Evolutionary conservation across 2,329 filamentous ascomycete species (phyloP).

Genomic region (Fusarium albidum): DNA sequence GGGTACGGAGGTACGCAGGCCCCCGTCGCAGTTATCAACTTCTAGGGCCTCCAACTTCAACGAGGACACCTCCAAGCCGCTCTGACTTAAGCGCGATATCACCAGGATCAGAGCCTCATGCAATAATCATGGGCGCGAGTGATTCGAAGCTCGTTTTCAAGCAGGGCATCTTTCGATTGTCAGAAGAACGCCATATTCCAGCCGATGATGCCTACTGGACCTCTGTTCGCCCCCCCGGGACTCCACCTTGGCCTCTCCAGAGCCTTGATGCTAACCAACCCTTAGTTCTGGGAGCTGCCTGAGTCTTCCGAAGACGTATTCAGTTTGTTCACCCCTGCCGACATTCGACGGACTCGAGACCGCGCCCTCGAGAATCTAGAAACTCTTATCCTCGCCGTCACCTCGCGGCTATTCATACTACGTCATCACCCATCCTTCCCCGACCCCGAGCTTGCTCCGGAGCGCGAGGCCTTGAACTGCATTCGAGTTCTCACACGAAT

Average conservation of each 20-base stretch:
- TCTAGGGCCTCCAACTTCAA: slow-evolving; percentile 24
- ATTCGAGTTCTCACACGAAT: slow-evolving; percentile 89
- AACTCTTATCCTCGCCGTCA: slow-evolving; percentile 83
- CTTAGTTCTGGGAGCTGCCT: slow-evolving; percentile 94
- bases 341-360: slow-evolving; percentile 89
- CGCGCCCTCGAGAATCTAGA: slow-evolving; percentile 86
- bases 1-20: slow-evolving; percentile 8
- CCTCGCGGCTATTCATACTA: slow-evolving; percentile 81
- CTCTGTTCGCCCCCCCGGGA: slow-evolving; percentile 67
- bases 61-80: slow-evolving; percentile 33
- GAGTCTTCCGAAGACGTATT: slow-evolving; percentile 97
- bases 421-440: slow-evolving; percentile 92
- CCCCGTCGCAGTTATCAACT: slow-evolving; percentile 26
- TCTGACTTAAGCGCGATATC: slow-evolving; percentile 22
- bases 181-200: slow-evolving; percentile 88
- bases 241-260: slow-evolving; percentile 9
- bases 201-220: slow-evolving; percentile 93
- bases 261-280: slow-evolving; percentile 30
- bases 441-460: slow-evolving; percentile 82
- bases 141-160: slow-evolving; percentile 99
- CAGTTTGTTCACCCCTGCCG: slow-evolving; percentile 88
- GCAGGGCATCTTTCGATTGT: slow-evolving; percentile 95
- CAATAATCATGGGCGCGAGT: slow-evolving; percentile 84
- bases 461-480: slow-evolving; percentile 93
- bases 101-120: slow-evolving; percentile 34